phyloP scores from a whole-genome alignment of 768 basidiomycete genomes.

The Tephrocybe sp. region DNA sequence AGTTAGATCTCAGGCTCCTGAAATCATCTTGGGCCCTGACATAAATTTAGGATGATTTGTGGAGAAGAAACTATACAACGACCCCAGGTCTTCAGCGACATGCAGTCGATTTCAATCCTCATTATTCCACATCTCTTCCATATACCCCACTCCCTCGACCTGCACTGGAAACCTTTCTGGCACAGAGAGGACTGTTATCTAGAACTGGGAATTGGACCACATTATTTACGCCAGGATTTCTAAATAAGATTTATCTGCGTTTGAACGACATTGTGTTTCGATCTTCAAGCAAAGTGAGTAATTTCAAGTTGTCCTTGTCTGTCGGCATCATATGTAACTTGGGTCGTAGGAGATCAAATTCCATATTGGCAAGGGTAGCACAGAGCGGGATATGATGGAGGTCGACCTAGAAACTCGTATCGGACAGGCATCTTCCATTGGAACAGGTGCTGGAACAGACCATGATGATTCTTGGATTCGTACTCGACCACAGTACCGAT shows the following conservation, averaged over 20 bases:
- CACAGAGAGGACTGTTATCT: conserved; percentile 58
- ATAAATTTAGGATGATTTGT: conserved; percentile 64
- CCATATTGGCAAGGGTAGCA: conserved; percentile 53
- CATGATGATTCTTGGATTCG: conserved; percentile 63
- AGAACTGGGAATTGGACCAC: conserved; percentile 41
- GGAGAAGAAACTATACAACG: conserved; percentile 67
- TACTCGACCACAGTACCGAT: conserved; percentile 61
- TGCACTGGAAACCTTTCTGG: conserved; percentile 62
- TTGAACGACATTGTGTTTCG: conserved; percentile 67
- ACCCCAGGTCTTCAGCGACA: conserved; percentile 48
- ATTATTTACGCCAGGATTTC: conserved; percentile 60
- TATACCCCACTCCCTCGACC: conserved; percentile 68
- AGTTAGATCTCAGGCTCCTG: conserved; percentile 15
- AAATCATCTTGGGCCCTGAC: conserved; percentile 1
- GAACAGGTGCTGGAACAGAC: conserved; percentile 72
- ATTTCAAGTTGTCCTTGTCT: too few species aligned
- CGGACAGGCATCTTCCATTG: conserved; percentile 51
- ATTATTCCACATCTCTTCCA: conserved; percentile 71
- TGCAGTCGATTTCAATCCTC: conserved; percentile 66
- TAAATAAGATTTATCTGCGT: conserved; percentile 73
- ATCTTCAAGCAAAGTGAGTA: conserved; percentile 50
- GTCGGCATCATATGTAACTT: too few species aligned
- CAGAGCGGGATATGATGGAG: conserved; percentile 63
- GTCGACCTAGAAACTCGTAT: conserved; percentile 53
- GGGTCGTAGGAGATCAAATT: conserved; percentile 67